These are phyloP conservation scores for Pseudoneurospora amorphoporcata DNA, from an alignment of 495 filamentous ascomycete genomes.

Conservation along the genomic window DNA sequence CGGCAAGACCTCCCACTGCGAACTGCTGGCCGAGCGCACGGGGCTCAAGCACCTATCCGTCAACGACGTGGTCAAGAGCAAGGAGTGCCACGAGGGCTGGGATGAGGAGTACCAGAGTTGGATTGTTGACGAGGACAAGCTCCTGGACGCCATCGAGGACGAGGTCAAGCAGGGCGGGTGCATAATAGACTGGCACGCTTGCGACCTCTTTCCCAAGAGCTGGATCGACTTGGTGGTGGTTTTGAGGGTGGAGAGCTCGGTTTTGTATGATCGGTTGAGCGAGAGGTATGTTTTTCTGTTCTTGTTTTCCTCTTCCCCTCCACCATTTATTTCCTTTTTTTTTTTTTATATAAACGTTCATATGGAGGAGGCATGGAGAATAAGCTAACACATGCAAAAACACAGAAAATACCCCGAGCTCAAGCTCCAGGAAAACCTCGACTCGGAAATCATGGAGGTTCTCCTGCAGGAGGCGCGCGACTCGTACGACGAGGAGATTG, in stretches of 20 bases:
- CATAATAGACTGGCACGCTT: conserved; percentile 97
- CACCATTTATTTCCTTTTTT: background rate
- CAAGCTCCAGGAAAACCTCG: conserved; percentile 93
- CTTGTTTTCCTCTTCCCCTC: background rate
- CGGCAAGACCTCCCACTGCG: conserved; percentile 85
- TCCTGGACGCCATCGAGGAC: conserved; percentile 83
- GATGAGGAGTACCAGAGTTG: conserved; percentile 77
- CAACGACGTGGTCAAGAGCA: conserved; percentile 82
- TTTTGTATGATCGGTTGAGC: conserved; percentile 77
- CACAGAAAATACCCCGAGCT: conserved; percentile 63
- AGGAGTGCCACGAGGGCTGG: conserved; percentile 70
- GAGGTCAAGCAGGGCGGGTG: conserved; percentile 70
- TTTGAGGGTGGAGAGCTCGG: conserved; percentile 58
- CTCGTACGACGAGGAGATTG: conserved; percentile 75
- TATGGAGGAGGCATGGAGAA: too few relatives aligned
- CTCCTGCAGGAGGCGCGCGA: conserved; percentile 83
- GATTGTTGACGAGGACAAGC: conserved; percentile 96
- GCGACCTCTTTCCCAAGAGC: conserved; percentile 85
- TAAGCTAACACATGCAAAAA: background rate
- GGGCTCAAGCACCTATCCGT: conserved; percentile 71
- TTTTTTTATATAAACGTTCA: background rate
- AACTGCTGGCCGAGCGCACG: conserved; percentile 56
- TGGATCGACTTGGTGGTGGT: conserved; percentile 97
- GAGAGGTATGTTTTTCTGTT: conserved; percentile 41
- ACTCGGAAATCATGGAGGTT: conserved; percentile 96